Conservation (phyloP, 768 basidiomycete species). For the Pluteus cervinus region DNA sequence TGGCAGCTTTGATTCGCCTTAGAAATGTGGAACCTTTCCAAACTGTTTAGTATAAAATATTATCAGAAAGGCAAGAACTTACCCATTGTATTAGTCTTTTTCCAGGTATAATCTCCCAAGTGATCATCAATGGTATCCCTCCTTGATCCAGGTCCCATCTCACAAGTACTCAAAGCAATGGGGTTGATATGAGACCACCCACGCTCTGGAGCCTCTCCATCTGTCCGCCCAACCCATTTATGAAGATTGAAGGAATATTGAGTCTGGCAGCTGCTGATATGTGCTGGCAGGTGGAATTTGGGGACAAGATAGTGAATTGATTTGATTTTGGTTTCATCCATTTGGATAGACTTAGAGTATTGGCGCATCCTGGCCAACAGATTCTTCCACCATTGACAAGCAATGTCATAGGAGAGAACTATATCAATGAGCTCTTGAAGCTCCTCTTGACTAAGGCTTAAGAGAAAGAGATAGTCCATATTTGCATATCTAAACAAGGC, state of each 20-base stretch:
- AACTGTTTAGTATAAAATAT: no score
- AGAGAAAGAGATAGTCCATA: constrained; percentile 18
- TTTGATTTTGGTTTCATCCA: neutral
- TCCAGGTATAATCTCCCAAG: constrained; percentile 29
- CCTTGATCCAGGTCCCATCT: constrained; percentile 27
- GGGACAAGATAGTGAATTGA: neutral
- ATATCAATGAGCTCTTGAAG: constrained; percentile 3
- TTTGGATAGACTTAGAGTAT: constrained; percentile 1
- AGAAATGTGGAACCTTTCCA: neutral
- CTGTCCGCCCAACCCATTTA: constrained; percentile 24
- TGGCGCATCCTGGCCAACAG: constrained; percentile 10
- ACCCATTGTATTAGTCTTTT: constrained; percentile 20
- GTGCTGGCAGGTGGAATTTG: constrained; percentile 3
- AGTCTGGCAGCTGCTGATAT: neutral
- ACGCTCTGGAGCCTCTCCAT: constrained; percentile 14
- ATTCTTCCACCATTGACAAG: constrained; percentile 21
- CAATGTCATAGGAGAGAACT: constrained; percentile 25
- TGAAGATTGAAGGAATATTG: constrained; percentile 16
- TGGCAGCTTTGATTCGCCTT: constrained; percentile 7
- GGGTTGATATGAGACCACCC: constrained; percentile 25
- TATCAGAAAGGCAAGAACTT: constrained; percentile 9
- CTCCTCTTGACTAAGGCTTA: constrained; percentile 3
- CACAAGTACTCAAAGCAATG: constrained; percentile 23
- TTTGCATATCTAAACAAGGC: constrained; percentile 13
- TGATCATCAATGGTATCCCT: constrained; percentile 29